phyloP scores from a whole-genome alignment of 2,329 filamentous ascomycete genomes.

The Aspergillus sp. region DNA sequence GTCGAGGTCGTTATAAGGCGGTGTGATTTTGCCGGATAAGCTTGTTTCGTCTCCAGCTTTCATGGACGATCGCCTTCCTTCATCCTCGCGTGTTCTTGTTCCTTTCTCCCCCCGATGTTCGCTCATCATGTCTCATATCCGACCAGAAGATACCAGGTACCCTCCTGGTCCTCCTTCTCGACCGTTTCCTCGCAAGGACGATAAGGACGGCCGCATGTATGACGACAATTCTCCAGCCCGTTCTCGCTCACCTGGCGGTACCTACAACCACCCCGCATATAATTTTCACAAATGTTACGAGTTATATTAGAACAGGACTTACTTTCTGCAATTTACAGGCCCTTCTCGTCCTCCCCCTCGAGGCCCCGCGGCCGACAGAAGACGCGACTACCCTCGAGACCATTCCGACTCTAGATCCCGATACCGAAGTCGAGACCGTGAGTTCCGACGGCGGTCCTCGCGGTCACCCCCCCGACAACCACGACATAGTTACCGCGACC shows the following conservation, averaged over 20 bases:
- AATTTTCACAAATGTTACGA: constrained; percentile 9
- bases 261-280: constrained; percentile 45
- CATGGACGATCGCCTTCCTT: not conserved
- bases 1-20: constrained; percentile 7
- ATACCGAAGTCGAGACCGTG: constrained; percentile 35
- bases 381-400: constrained; percentile 35
- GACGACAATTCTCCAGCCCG: constrained; percentile 44
- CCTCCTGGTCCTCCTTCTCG: constrained; percentile 23
- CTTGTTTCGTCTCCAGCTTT: not conserved
- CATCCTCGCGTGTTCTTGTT: constrained; percentile 1
- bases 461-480: constrained; percentile 38
- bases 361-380: constrained; percentile 38
- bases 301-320: constrained; percentile 28
- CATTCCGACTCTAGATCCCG: constrained; percentile 28
- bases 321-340: constrained; percentile 39
- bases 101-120: constrained; percentile 8
- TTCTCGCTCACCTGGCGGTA: constrained; percentile 46
- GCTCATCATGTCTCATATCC: constrained; percentile 29
- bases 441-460: constrained; percentile 32
- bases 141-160: constrained; percentile 28
- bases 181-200: constrained; percentile 30
- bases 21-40: constrained; percentile 19
- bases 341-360: constrained; percentile 35
- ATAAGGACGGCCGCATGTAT: constrained; percentile 47
- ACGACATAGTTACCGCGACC: constrained; percentile 42